These are phyloP conservation scores for Emmonsiellopsis sp. DNA, from an alignment of 2,329 filamentous ascomycete species.

Conservation along the genomic window DNA sequence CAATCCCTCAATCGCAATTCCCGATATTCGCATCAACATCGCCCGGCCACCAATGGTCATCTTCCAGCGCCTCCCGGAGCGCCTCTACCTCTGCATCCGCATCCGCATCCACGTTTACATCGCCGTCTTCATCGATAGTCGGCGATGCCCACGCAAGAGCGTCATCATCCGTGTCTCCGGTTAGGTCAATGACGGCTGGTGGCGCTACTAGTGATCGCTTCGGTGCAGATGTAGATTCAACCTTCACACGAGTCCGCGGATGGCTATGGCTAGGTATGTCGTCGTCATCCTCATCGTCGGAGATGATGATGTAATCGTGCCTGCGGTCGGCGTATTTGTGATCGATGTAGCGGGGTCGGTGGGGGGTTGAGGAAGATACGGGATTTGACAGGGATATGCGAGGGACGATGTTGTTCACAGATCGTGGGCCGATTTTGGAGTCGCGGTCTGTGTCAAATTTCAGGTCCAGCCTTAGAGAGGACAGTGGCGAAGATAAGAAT, in stretches of 20 bases:
- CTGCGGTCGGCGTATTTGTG: too few relatives aligned
- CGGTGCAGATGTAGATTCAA: too few relatives aligned
- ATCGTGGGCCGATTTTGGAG: not conserved
- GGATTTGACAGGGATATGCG: too few relatives aligned
- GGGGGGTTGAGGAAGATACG: too few relatives aligned
- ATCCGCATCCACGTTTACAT: constrained; percentile 2
- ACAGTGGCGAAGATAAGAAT: not conserved
- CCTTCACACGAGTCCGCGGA: not conserved
- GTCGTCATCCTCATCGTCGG: not conserved
- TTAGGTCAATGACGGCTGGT: not conserved
- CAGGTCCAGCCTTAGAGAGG: not conserved
- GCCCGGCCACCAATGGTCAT: constrained; percentile 12
- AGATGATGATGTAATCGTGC: too few relatives aligned
- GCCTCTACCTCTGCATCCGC: not conserved
- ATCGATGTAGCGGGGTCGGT: too few relatives aligned
- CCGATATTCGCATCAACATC: constrained; percentile 10
- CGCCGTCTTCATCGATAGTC: not conserved
- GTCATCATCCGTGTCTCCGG: not conserved
- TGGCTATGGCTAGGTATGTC: not conserved
- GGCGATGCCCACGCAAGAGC: too few relatives aligned
- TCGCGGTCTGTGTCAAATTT: not conserved
- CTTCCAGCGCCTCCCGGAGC: constrained; percentile 5
- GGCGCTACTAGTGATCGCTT: not conserved
- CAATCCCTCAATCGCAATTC: constrained; percentile 16
- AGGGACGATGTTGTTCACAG: too few relatives aligned